Base-by-base conservation (phyloP, 2,329 filamentous ascomycete species). In the Diaporthe citrichinensis region DNA sequence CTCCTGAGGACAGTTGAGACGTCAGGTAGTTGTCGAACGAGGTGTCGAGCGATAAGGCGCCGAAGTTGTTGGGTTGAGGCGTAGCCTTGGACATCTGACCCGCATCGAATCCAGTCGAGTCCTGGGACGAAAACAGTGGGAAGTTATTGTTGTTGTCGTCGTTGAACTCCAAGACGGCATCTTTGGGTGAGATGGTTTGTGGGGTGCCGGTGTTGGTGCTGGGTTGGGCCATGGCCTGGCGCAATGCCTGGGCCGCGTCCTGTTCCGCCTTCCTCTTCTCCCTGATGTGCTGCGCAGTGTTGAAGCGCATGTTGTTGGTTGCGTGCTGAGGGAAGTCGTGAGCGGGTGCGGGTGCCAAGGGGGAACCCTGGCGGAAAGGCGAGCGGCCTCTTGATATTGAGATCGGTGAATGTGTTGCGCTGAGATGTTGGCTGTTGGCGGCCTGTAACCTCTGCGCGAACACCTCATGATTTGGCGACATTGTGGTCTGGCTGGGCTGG, bases 121-220 rank as follows among this genome's bases (percentile, higher is more conserved):
- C 87, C 73, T 90, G 87, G 2, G 90, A 87, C 4, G 94, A 90
- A 81, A 98, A 98, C 28, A 98, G 86, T 17, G 94, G 92, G 79
- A 94, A 91, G 76, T 91, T 91, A 6, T 90, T 85, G 65, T 93
- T 93, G 25, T 93, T 92, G 3, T 96, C 94, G 53, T 97, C 95
- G 77, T 93, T 91, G 82, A 96, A 98, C 76, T 98, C 96, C 68
- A 98, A 86, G 76, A 98, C 85, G 1, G 96, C 94, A 80, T 98
- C 96, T 85, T 98, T 97, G 34, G 96, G 97, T 1, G 96, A 98
- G 62, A 99, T 98, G 0, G 96, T 98, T 84, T 95, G 94, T n/a
- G 93, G 89, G 0, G 88, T 89, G 8, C 88, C 83, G 1, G 87
- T 85, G 61, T 88, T 84, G 39, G 85, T 78, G 79, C 81, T 79